These are phyloP conservation scores for Boechera stricta DNA, from an alignment of 345 rosid genomes.

Conservation along the genomic window DNA sequence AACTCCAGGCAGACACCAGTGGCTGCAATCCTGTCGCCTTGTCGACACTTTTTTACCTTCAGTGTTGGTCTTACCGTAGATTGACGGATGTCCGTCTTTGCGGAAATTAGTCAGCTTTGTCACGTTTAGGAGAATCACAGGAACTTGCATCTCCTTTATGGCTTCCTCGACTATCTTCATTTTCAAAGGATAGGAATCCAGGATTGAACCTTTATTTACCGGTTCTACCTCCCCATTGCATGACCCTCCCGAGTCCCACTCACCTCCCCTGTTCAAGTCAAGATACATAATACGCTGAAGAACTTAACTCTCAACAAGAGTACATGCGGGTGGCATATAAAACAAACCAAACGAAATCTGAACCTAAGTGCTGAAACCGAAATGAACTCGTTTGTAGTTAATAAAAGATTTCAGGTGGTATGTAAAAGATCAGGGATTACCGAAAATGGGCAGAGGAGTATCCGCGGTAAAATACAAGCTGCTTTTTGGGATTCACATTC, in stretches of 20 bases:
- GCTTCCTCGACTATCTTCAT: slow-evolving; percentile 93
- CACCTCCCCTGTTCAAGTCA: slow-evolving; percentile 75
- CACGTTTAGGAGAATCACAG: slow-evolving; percentile 71
- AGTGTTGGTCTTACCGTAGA: slow-evolving; percentile 62
- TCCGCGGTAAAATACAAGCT: slow-evolving; percentile 88
- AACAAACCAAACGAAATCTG: background rate
- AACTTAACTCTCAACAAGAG: slow-evolving; percentile 6
- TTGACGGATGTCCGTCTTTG: slow-evolving; percentile 91
- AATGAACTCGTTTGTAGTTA: background rate
- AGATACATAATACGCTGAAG: background rate
- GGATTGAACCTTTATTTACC: slow-evolving; percentile 60
- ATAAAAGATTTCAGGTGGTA: slow-evolving; percentile 1
- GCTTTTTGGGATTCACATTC: slow-evolving; percentile 60
- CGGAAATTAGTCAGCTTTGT: slow-evolving; percentile 88
- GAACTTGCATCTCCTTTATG: slow-evolving; percentile 59
- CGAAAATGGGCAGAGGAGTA: slow-evolving; percentile 97
- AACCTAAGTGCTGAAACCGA: background rate
- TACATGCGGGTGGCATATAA: background rate
- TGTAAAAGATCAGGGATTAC: slow-evolving; percentile 40
- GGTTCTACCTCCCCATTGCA: slow-evolving; percentile 85
- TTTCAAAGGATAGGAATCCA: slow-evolving; percentile 70
- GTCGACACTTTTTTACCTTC: slow-evolving; percentile 51
- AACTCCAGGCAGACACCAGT: slow-evolving; percentile 96
- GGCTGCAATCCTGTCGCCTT: slow-evolving; percentile 89
- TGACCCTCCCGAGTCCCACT: slow-evolving; percentile 95